Evolutionary conservation across 805 yeast genomes (phyloP).

Genomic region (Starmerella scarabaei): DNA sequence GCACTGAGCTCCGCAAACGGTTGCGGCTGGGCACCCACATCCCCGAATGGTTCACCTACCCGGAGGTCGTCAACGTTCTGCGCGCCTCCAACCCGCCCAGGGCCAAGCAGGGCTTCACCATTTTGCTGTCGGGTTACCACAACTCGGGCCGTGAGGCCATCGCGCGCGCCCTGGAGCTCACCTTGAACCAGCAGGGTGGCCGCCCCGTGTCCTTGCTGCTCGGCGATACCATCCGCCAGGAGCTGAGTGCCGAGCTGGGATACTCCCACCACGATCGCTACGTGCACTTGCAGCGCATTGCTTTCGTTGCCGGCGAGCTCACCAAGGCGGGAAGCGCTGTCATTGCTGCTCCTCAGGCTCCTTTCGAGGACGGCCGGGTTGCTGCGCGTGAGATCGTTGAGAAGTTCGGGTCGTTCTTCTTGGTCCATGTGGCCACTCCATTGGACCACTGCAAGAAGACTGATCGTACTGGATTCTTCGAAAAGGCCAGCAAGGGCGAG

Average conservation of each 20-base stretch:
- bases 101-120: conserved; percentile 73
- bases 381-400: conserved; percentile 34
- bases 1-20: conserved; percentile 84
- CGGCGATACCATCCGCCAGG: conserved; percentile 32
- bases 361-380: conserved; percentile 34
- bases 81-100: conserved; percentile 92
- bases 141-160: conserved; percentile 51
- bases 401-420: conserved; percentile 39
- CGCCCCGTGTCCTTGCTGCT: conserved; percentile 58
- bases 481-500: conserved; percentile 35
- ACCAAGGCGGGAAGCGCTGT: conserved; percentile 89
- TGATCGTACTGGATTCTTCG: conserved; percentile 41
- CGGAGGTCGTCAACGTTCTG: conserved; percentile 83
- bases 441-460: conserved; percentile 34
- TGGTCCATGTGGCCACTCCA: conserved; percentile 41
- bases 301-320: conserved; percentile 59
- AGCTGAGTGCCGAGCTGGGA: conserved; percentile 32
- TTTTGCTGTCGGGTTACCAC: conserved; percentile 49
- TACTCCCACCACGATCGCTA: conserved; percentile 30
- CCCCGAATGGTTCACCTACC: conserved; percentile 96
- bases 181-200: conserved; percentile 81
- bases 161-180: conserved; percentile 74
- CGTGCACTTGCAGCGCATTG: conserved; percentile 35
- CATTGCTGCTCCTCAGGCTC: conserved; percentile 48
- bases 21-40: conserved; percentile 75